Evolutionary conservation across 2,329 filamentous ascomycete species (phyloP).

Genomic region (Coniella lustricola): DNA sequence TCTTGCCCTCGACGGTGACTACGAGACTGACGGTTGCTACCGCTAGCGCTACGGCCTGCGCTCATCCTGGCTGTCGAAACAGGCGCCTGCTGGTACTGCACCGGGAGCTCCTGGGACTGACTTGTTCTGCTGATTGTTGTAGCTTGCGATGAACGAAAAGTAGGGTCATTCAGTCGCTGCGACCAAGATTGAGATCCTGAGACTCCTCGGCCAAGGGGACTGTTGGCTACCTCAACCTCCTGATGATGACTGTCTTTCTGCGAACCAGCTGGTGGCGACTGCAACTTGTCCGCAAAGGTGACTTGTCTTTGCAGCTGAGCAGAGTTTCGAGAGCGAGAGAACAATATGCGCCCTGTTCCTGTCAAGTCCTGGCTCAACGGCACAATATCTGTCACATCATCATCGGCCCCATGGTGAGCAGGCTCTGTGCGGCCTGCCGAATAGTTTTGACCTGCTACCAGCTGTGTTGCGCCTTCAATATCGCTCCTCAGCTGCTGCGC

Average conservation of each 20-base stretch:
- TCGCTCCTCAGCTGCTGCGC: slow-evolving; percentile 44
- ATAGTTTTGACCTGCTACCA: slow-evolving; percentile 1
- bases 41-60: slow-evolving; percentile 2
- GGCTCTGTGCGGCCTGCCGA: not conserved
- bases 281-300: slow-evolving; percentile 5
- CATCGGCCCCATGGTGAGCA: not conserved
- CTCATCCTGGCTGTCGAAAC: slow-evolving; percentile 24
- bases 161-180: slow-evolving; percentile 1
- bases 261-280: slow-evolving; percentile 1
- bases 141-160: slow-evolving; percentile 35
- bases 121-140: slow-evolving; percentile 34
- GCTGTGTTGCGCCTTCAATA: slow-evolving; percentile 24
- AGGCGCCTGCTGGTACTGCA: not conserved
- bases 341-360: not conserved
- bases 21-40: too few relatives aligned
- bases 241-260: not conserved
- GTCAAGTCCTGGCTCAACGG: slow-evolving; percentile 3
- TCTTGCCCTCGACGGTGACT: slow-evolving; percentile 16
- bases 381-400: not conserved
- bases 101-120: slow-evolving; percentile 17
- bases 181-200: not conserved
- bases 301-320: not conserved
- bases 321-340: not conserved
- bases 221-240: slow-evolving; percentile 3
- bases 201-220: not conserved